Evolutionary conservation across 768 basidiomycete genomes (phyloP).

Genomic region (Daedaleopsis nitida): DNA sequence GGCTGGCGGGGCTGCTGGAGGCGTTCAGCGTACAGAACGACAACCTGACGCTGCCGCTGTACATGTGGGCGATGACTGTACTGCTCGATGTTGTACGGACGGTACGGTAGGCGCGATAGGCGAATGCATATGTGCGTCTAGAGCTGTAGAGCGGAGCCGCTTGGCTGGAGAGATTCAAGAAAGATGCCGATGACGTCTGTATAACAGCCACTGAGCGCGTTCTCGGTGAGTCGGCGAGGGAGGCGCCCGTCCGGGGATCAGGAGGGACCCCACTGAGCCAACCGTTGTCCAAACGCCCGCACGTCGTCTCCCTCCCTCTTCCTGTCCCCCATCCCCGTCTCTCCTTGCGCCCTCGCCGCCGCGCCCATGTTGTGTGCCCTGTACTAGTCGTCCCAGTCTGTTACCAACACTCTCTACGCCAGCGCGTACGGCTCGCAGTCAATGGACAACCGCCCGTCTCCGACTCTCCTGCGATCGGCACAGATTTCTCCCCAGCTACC

Average conservation of each 20-base stretch:
- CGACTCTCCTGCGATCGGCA: constrained; percentile 10
- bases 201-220: constrained; percentile 11
- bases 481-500: constrained; percentile 13
- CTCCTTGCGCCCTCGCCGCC: neutral
- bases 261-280: neutral
- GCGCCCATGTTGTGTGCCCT: neutral
- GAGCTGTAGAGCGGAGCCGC: too few species aligned
- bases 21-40: constrained; percentile 96
- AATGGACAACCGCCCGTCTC: constrained; percentile 9
- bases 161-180: too few species aligned
- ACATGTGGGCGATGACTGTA: constrained; percentile 88
- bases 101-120: too few species aligned
- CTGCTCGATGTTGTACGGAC: constrained; percentile 52
- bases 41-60: constrained; percentile 94
- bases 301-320: constrained; percentile 1
- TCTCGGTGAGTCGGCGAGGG: neutral
- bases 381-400: neutral
- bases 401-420: neutral
- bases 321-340: neutral
- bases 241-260: neutral
- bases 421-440: neutral
- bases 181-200: constrained; percentile 3
- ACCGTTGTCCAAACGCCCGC: neutral
- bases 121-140: too few species aligned
- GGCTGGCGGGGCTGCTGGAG: constrained; percentile 77